Evolutionary conservation across 352 stramenopile species (phyloP).

Genomic region (Pythium apleroticum): DNA sequence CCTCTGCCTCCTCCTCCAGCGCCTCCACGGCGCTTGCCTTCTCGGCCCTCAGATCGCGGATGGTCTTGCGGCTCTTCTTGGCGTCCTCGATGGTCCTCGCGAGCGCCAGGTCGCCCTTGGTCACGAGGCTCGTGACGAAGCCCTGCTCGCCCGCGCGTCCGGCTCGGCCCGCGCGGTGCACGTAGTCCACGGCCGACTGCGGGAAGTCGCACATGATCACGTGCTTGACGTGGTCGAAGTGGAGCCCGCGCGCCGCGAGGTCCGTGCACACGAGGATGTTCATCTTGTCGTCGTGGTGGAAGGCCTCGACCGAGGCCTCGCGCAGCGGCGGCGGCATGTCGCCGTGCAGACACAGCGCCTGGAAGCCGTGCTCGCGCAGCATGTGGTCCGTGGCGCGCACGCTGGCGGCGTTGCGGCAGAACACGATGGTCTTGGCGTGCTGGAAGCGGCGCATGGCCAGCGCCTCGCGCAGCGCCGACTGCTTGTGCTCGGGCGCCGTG

Average conservation of each 20-base stretch:
- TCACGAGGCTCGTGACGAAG: conserved; percentile 75
- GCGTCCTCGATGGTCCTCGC: conserved; percentile 67
- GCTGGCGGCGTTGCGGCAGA: conserved; percentile 72
- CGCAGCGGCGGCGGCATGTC: conserved; percentile 66
- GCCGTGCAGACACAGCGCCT: conserved; percentile 66
- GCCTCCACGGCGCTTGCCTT: conserved; percentile 6
- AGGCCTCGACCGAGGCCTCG: conserved; percentile 57
- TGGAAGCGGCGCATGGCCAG: conserved; percentile 43
- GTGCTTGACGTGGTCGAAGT: conserved; percentile 87
- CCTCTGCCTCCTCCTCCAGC: background rate
- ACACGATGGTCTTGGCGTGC: conserved; percentile 66
- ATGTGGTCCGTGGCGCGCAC: conserved; percentile 82
- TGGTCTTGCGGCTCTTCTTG: conserved; percentile 53
- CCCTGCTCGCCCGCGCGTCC: conserved; percentile 58
- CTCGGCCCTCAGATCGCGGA: conserved; percentile 47
- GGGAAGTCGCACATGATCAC: conserved; percentile 95
- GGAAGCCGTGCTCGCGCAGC: conserved; percentile 73
- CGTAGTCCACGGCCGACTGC: conserved; percentile 90
- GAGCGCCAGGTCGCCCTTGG: conserved; percentile 64
- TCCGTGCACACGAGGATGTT: conserved; percentile 93
- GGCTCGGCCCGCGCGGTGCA: conserved; percentile 88
- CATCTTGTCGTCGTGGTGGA: conserved; percentile 34
- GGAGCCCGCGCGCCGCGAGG: conserved; percentile 89
- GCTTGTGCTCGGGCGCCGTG: conserved; percentile 59
- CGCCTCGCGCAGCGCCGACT: conserved; percentile 62